A percentile compares a stretch with the other conserved stretches of the same genome.
These are phyloP conservation scores for Starmerella etchellsii DNA, from an alignment of 805 yeast species.

Conservation along the genomic window DNA sequence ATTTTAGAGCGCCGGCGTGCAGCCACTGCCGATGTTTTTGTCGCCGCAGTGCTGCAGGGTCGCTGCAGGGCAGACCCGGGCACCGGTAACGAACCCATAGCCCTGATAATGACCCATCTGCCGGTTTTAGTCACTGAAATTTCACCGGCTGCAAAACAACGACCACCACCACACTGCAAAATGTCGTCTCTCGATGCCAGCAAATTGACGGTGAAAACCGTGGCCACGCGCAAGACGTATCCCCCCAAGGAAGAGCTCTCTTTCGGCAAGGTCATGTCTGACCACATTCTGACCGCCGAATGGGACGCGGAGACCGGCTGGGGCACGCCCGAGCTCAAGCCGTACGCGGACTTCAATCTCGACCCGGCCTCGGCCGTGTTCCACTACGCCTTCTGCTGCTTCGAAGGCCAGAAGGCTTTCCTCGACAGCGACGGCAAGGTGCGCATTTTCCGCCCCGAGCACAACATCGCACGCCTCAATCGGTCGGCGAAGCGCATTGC, in stretches of 20 bases:
- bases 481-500: conserved; percentile 80
- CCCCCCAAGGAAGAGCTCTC: conserved; percentile 49
- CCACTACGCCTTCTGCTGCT: conserved; percentile 90
- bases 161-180: too few relatives aligned
- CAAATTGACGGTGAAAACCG: conserved; percentile 37
- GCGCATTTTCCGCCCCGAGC: conserved; percentile 82
- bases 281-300: conserved; percentile 76
- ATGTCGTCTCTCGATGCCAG: conserved; percentile 40
- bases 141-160: too few relatives aligned
- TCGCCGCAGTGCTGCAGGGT: too few relatives aligned
- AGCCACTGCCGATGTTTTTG: too few relatives aligned
- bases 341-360: conserved; percentile 60
- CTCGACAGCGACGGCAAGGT: conserved; percentile 41
- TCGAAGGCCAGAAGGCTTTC: conserved; percentile 95
- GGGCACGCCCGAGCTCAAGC: conserved; percentile 79
- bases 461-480: conserved; percentile 86
- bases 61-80: too few relatives aligned
- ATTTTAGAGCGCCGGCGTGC: too few relatives aligned
- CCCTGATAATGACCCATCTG: too few relatives aligned
- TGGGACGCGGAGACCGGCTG: conserved; percentile 74
- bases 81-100: too few relatives aligned
- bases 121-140: too few relatives aligned
- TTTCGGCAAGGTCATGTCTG: conserved; percentile 66
- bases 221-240: conserved; percentile 38
- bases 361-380: conserved; percentile 89